These are phyloP conservation scores for Aspergillus novoparasiticus DNA, from an alignment of 2,329 filamentous ascomycete genomes.

Conservation along the genomic window DNA sequence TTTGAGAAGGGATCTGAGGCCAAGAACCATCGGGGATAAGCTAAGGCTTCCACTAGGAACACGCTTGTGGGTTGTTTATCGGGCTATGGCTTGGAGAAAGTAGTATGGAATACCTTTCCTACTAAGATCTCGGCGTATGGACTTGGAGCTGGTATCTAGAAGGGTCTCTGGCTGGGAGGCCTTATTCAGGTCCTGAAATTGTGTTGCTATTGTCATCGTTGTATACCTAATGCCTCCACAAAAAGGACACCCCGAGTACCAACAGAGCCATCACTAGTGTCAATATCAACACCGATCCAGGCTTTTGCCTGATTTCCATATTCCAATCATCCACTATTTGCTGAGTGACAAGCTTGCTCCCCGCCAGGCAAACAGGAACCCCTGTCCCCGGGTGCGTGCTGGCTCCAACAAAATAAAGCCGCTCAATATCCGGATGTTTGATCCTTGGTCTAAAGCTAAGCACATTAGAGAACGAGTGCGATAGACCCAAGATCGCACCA, in stretches of 20 bases:
- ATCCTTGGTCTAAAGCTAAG: conserved; percentile 36
- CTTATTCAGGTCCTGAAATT: neutral
- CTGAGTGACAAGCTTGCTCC: conserved; percentile 18
- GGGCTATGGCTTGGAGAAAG: neutral
- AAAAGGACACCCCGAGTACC: neutral
- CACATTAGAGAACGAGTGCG: conserved; percentile 67
- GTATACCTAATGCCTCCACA: neutral
- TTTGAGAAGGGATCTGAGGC: neutral
- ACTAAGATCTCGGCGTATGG: neutral
- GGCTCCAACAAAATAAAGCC: conserved; percentile 71
- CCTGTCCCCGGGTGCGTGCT: conserved; percentile 76
- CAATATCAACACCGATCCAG: neutral
- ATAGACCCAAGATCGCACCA: conserved; percentile 72
- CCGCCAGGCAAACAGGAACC: conserved; percentile 60
- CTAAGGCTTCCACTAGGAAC: neutral
- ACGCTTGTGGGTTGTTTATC: neutral
- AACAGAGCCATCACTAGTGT: neutral
- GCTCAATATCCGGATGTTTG: conserved; percentile 23
- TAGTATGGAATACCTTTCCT: neutral
- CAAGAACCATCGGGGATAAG: neutral
- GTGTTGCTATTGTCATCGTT: no score
- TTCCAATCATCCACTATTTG: neutral
- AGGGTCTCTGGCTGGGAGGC: neutral
- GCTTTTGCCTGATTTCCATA: neutral
- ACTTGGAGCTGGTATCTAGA: neutral